A percentile compares a stretch with the other conserved stretches of the same genome.
Conservation (phyloP, 768 basidiomycete genomes). For the Naematelia encephala region DNA sequence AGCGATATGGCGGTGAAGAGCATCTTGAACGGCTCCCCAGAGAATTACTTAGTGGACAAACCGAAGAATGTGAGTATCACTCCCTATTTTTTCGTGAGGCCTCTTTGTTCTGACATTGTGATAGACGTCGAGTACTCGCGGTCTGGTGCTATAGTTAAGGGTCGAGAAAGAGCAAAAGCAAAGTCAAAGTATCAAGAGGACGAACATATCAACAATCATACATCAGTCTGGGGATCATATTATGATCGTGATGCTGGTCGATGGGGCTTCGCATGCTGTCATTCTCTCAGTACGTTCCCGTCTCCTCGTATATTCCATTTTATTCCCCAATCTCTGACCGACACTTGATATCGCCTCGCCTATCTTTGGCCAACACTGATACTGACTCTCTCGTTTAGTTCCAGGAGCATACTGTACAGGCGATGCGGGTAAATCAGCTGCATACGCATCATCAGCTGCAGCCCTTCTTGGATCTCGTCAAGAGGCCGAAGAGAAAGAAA, state of each 20-base stretch:
- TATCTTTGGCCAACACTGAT: no score
- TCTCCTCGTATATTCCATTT: neutral
- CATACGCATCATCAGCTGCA: conserved; percentile 70
- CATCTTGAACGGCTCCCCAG: conserved; percentile 81
- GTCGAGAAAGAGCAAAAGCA: conserved; percentile 79
- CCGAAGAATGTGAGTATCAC: conserved; percentile 66
- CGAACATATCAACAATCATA: conserved; percentile 90
- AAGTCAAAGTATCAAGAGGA: conserved; percentile 95
- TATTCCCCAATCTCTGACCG: neutral
- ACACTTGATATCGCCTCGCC: neutral
- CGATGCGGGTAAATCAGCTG: conserved; percentile 72
- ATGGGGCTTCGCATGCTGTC: conserved; percentile 97
- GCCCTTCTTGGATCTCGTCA: conserved; percentile 56
- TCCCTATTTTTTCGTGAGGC: neutral
- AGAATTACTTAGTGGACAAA: conserved; percentile 91
- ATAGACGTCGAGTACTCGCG: conserved; percentile 87
- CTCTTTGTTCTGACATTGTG: conserved; percentile 1
- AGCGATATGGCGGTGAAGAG: conserved; percentile 89
- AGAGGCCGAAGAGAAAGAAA: conserved; percentile 21
- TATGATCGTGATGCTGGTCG: conserved; percentile 65
- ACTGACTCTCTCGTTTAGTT: conserved; percentile 44
- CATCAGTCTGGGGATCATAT: conserved; percentile 96
- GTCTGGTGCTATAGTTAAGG: conserved; percentile 84
- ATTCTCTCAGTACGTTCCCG: conserved; percentile 57
- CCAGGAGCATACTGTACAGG: conserved; percentile 92